Percentiles rank a stretch among this genome's conserved stretches.
phyloP scores from a whole-genome alignment of 2,329 filamentous ascomycete species.

The Cylindrodendrum hubeiense region DNA sequence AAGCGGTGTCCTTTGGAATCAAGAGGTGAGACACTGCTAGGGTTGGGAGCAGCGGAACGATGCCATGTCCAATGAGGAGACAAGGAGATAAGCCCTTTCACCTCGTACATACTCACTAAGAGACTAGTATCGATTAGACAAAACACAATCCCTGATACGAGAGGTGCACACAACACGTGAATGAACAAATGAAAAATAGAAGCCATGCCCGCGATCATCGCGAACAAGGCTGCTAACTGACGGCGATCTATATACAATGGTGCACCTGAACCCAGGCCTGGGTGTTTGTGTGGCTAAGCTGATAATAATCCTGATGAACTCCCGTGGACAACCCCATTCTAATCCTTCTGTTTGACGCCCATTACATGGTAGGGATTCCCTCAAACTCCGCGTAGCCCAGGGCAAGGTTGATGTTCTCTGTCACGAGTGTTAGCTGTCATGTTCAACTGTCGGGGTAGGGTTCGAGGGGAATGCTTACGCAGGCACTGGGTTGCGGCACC shows the following conservation, averaged over 20 bases:
- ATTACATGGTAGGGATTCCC: slow-evolving; percentile 75
- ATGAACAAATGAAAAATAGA: background rate
- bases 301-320: slow-evolving; percentile 24
- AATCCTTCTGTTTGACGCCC: slow-evolving; percentile 10
- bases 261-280: background rate
- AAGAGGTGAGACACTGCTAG: too few species aligned
- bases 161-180: background rate
- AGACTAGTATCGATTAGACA: background rate
- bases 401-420: slow-evolving; percentile 93
- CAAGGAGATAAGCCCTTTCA: background rate
- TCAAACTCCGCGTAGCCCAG: slow-evolving; percentile 90
- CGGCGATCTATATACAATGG: slow-evolving; percentile 17
- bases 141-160: background rate
- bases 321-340: slow-evolving; percentile 21
- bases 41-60: too few species aligned
- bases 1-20: too few species aligned
- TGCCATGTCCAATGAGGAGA: background rate
- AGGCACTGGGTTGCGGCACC: slow-evolving; percentile 93
- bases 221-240: slow-evolving; percentile 2
- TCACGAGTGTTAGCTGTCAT: slow-evolving; percentile 65
- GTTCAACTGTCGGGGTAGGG: slow-evolving; percentile 69
- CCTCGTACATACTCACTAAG: too few species aligned
- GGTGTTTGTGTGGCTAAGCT: slow-evolving; percentile 16
- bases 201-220: slow-evolving; percentile 1
- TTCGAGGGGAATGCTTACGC: slow-evolving; percentile 70